Base-by-base conservation (phyloP, 148 eudicot genomes). In the Spergularia marina region DNA sequence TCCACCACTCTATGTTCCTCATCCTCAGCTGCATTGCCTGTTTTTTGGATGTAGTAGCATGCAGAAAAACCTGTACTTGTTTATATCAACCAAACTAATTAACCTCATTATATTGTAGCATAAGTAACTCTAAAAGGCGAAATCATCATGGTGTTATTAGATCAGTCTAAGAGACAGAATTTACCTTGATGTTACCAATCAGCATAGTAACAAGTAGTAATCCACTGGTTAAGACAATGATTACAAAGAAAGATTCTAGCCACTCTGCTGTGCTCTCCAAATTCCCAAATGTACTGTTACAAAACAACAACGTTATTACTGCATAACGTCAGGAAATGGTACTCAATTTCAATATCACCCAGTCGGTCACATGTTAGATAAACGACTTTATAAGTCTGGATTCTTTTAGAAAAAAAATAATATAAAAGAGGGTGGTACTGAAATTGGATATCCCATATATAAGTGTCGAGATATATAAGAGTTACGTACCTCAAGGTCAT, bases 1-100 rank as follows among this genome's bases (percentile, higher is more conserved):
- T 95, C 98, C 98, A 95, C 98, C 96, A 90, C 76, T 95, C 99
- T 74, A 92, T 83, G 74, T 89, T 95, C 77, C 99, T 87, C 99
- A 90, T 90, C 80, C 91, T 91, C 64, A 89, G 70, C 49, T 95
- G 91, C 97, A 92, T 95, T 25, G 92, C 94, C 75, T 92, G 99
- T 74, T 92, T 95, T 82, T 91, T 95, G 58, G 99, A 89, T 30
- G 99, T 95, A 0, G 96, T 92, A 58, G 99, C 97, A 74, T 88
- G 88, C 85, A 95, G 70, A 76, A 92, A 95, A 62, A 95, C 98
- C 97, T 94, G 55, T 9, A 17, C 72, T 71, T 49, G 53, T 8
- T 51, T 39, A 58, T 56, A 15, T 12, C 36, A n/a, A 63, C 55
- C 5, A 30, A 51, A 6, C 2, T 4, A 8, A 15, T 47, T 34